Evolutionary conservation across 2,329 filamentous ascomycete species (phyloP).

Genomic region (Talaromyces sp.): DNA sequence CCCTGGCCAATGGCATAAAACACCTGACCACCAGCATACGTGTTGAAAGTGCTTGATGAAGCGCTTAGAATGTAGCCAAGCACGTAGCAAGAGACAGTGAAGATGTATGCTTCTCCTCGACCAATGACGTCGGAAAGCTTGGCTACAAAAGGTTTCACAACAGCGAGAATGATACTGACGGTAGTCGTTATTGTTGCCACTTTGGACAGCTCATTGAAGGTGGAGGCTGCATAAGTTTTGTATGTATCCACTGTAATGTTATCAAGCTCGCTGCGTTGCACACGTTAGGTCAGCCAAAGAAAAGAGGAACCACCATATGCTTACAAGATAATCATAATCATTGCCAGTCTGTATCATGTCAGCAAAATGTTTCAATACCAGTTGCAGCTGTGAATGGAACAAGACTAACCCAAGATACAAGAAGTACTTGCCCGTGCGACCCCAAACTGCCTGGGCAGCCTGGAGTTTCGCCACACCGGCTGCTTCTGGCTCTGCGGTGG

Average conservation of each 20-base stretch:
- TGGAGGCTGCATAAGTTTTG: constrained; percentile 37
- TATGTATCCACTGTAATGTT: constrained; percentile 35
- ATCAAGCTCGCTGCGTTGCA: constrained; percentile 27
- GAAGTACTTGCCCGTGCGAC: constrained; percentile 25
- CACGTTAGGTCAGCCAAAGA: background rate
- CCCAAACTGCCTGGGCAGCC: constrained; percentile 23
- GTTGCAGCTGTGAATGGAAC: background rate
- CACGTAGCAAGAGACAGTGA: constrained; percentile 30
- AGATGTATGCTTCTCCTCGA: constrained; percentile 33
- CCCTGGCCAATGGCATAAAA: constrained; percentile 35
- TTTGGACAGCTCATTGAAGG: constrained; percentile 32
- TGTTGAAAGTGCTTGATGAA: constrained; percentile 27
- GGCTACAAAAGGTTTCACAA: constrained; percentile 38
- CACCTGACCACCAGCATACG: constrained; percentile 34
- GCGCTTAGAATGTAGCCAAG: constrained; percentile 36
- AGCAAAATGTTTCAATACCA: background rate
- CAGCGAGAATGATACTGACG: constrained; percentile 33
- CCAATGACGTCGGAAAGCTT: constrained; percentile 41
- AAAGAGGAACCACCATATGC: background rate
- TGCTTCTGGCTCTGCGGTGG: constrained; percentile 9
- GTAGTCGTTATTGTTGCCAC: constrained; percentile 32
- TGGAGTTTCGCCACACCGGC: constrained; percentile 24
- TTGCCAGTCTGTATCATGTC: constrained; percentile 17
- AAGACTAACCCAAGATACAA: constrained; percentile 22
- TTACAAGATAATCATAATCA: constrained; percentile 28